Evolutionary conservation across 2,329 filamentous ascomycete species (phyloP).

Genomic region (Cordyceps tenuipes): DNA sequence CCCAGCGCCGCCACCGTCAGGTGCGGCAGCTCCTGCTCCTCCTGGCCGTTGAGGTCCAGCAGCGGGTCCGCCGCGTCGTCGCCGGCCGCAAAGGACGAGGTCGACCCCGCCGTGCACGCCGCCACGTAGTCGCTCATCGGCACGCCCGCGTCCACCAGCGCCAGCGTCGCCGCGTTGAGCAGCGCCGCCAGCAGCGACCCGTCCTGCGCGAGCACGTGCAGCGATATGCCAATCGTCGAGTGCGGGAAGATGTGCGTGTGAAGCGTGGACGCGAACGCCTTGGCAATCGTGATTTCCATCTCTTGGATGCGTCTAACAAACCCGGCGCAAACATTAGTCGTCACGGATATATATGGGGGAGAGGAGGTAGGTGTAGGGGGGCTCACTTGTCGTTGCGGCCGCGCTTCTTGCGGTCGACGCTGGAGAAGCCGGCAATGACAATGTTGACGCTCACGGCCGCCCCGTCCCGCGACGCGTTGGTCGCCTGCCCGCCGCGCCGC

Average conservation of each 20-base stretch:
- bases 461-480: constrained; percentile 35
- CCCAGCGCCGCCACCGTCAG: constrained; percentile 79
- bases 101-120: constrained; percentile 80
- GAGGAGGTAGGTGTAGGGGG: not conserved
- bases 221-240: constrained; percentile 70
- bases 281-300: constrained; percentile 69
- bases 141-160: constrained; percentile 87
- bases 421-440: constrained; percentile 78
- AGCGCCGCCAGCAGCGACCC: constrained; percentile 84
- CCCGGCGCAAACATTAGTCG: too few relatives aligned
- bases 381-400: constrained; percentile 69
- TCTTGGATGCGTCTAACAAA: constrained; percentile 78
- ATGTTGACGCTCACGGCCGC: constrained; percentile 70
- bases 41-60: constrained; percentile 68
- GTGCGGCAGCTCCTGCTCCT: constrained; percentile 83
- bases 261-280: constrained; percentile 67
- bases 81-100: constrained; percentile 54
- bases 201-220: constrained; percentile 85
- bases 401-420: constrained; percentile 72
- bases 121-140: constrained; percentile 90
- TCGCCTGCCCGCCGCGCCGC: constrained; percentile 30
- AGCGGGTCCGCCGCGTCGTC: constrained; percentile 68
- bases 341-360: too few relatives aligned
- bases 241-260: constrained; percentile 87
- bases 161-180: constrained; percentile 84